phyloP scores from a whole-genome alignment of 2,329 filamentous ascomycete genomes.

The Verticillium dahliae region DNA sequence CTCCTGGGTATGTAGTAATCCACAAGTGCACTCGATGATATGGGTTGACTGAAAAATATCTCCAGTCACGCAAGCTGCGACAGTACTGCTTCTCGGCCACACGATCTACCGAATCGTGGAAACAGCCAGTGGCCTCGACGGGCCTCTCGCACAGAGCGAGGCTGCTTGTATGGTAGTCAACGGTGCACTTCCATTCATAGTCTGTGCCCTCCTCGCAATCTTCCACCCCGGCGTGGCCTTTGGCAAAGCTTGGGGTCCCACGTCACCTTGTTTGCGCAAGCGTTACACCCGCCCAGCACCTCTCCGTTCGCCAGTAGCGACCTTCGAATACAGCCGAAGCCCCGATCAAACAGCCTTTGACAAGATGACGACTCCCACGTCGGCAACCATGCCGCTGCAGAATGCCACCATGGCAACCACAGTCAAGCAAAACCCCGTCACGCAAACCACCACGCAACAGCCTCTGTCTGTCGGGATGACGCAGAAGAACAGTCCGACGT shows the following conservation, averaged over 20 bases:
- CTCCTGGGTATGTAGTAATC: slow-evolving; percentile 31
- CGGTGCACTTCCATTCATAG: slow-evolving; percentile 31
- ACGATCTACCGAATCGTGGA: slow-evolving; percentile 34
- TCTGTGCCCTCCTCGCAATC: slow-evolving; percentile 25
- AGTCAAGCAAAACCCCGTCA: background rate
- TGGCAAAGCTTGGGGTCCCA: slow-evolving; percentile 30
- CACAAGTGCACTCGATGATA: too few relatives aligned
- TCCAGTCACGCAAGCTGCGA: slow-evolving; percentile 29
- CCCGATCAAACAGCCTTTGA: background rate
- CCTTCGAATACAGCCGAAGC: slow-evolving; percentile 2
- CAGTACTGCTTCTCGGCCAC: slow-evolving; percentile 30
- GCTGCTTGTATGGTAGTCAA: slow-evolving; percentile 30
- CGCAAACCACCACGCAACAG: background rate
- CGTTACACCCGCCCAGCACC: slow-evolving; percentile 3
- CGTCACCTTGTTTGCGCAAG: slow-evolving; percentile 21
- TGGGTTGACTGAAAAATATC: background rate
- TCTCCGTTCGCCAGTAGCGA: slow-evolving; percentile 6
- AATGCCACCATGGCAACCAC: slow-evolving; percentile 3
- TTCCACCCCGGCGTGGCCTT: slow-evolving; percentile 33
- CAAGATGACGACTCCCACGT: background rate
- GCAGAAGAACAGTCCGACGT: slow-evolving; percentile 5
- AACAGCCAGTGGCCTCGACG: slow-evolving; percentile 26
- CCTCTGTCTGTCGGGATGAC: slow-evolving; percentile 2
- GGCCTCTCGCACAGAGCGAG: slow-evolving; percentile 29
- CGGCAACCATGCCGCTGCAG: slow-evolving; percentile 1